Evolutionary conservation across 2,329 filamentous ascomycete genomes (phyloP).

Genomic region (Aspergillus sergii): DNA sequence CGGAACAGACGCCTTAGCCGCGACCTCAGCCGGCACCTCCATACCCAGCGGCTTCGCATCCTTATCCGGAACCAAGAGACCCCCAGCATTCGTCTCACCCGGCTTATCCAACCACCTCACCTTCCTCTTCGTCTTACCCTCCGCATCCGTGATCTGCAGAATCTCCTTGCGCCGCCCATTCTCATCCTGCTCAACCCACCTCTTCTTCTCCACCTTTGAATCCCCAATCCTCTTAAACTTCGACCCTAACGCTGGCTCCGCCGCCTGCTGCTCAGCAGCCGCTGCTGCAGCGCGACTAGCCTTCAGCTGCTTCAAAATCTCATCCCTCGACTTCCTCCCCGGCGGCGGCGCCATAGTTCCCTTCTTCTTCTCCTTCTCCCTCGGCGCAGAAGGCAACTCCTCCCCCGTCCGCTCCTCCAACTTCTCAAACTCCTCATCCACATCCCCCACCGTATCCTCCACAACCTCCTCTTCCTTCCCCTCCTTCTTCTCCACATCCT

Average conservation of each 20-base stretch:
- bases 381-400: constrained; percentile 30
- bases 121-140: constrained; percentile 65
- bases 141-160: constrained; percentile 59
- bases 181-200: constrained; percentile 59
- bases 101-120: constrained; percentile 55
- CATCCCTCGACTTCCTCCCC: constrained; percentile 58
- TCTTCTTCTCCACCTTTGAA: constrained; percentile 49
- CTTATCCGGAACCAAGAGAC: constrained; percentile 47
- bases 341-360: constrained; percentile 49
- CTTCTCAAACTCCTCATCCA: constrained; percentile 64
- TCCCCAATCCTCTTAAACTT: constrained; percentile 58
- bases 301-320: constrained; percentile 62
- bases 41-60: constrained; percentile 53
- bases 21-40: constrained; percentile 50
- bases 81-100: constrained; percentile 28
- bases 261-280: constrained; percentile 26
- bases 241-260: constrained; percentile 53
- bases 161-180: constrained; percentile 57
- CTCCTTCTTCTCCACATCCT: constrained; percentile 53
- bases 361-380: constrained; percentile 52
- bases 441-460: constrained; percentile 43
- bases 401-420: constrained; percentile 42
- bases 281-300: constrained; percentile 50
- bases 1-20: constrained; percentile 36
- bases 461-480: constrained; percentile 35